Evolutionary conservation across 1,139 yeast species (phyloP).

Genomic region (Yarrowia galli): DNA sequence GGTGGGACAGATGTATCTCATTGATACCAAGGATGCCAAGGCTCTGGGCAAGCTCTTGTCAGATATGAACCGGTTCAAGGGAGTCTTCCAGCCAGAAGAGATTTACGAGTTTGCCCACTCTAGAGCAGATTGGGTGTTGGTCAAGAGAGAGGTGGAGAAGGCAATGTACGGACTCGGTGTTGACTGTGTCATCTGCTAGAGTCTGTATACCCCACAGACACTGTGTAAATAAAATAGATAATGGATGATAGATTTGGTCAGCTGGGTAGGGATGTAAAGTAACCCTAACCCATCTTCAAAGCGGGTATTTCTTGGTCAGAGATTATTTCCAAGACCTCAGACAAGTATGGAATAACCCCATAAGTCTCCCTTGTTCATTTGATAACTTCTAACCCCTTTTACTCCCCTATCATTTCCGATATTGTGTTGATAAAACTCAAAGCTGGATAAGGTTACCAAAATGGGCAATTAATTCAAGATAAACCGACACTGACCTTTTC

Average conservation of each 20-base stretch:
- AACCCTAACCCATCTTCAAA: too few relatives aligned
- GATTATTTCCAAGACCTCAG: too few relatives aligned
- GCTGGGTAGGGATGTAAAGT: too few relatives aligned
- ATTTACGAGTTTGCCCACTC: conserved; percentile 90
- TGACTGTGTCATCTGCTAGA: conserved; percentile 52
- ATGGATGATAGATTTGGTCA: not conserved
- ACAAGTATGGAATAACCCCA: too few relatives aligned
- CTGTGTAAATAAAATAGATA: conserved; percentile 9
- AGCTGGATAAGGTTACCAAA: too few relatives aligned
- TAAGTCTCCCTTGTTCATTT: too few relatives aligned
- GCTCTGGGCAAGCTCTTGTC: conserved; percentile 85
- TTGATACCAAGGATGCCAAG: conserved; percentile 77
- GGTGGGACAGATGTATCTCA: conserved; percentile 80
- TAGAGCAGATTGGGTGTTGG: conserved; percentile 82
- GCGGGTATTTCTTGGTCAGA: too few relatives aligned
- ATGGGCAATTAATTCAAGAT: too few relatives aligned
- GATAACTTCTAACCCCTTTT: too few relatives aligned
- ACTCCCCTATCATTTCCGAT: too few relatives aligned
- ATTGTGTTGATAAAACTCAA: too few relatives aligned
- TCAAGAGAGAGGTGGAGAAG: conserved; percentile 82
- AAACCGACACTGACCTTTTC: too few relatives aligned
- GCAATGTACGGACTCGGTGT: conserved; percentile 90
- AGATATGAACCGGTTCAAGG: conserved; percentile 85
- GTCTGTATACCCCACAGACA: not conserved
- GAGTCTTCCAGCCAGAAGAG: conserved; percentile 90